A percentile compares a stretch with the other conserved stretches of the same genome.
Conservation (phyloP, 2,329 filamentous ascomycete genomes). For the Colletotrichum falcatum region DNA sequence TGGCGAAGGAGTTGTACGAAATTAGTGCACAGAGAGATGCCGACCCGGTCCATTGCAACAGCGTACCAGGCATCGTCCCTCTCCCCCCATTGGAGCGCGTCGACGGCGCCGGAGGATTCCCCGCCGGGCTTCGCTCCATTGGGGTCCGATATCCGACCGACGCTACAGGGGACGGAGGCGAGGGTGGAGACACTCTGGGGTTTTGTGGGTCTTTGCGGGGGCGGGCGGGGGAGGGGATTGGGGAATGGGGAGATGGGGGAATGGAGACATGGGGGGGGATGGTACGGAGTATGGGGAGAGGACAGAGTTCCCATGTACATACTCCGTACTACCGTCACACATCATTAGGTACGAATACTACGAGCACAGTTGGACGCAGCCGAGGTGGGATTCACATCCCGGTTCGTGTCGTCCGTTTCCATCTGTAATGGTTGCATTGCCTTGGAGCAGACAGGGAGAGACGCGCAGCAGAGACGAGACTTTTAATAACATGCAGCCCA, state of each 20-base stretch:
- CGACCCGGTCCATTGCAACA: slow-evolving; percentile 1
- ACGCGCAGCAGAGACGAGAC: slow-evolving; percentile 10
- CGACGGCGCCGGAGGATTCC: slow-evolving; percentile 13
- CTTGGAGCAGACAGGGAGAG: neutral
- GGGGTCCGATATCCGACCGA: slow-evolving; percentile 27
- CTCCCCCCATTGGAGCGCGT: slow-evolving; percentile 34
- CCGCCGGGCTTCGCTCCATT: slow-evolving; percentile 30
- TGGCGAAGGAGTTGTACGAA: too few species aligned
- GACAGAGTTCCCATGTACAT: too few species aligned
- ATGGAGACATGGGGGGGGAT: slow-evolving; percentile 13
- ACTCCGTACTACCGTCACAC: too few species aligned
- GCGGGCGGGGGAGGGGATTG: neutral
- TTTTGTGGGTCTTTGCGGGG: slow-evolving; percentile 32
- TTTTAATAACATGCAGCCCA: slow-evolving; percentile 31
- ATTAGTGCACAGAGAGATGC: too few species aligned
- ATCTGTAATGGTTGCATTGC: slow-evolving; percentile 12
- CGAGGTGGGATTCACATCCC: slow-evolving; percentile 17
- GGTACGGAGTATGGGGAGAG: slow-evolving; percentile 5
- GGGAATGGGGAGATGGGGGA: neutral
- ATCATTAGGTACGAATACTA: too few species aligned
- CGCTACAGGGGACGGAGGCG: slow-evolving; percentile 1
- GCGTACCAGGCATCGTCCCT: too few species aligned
- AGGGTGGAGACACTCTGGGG: slow-evolving; percentile 28
- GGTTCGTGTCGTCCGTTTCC: slow-evolving; percentile 14
- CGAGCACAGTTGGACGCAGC: neutral